These are phyloP conservation scores for Lagerstroemia speciosa DNA, from an alignment of 345 rosid genomes.

Conservation along the genomic window DNA sequence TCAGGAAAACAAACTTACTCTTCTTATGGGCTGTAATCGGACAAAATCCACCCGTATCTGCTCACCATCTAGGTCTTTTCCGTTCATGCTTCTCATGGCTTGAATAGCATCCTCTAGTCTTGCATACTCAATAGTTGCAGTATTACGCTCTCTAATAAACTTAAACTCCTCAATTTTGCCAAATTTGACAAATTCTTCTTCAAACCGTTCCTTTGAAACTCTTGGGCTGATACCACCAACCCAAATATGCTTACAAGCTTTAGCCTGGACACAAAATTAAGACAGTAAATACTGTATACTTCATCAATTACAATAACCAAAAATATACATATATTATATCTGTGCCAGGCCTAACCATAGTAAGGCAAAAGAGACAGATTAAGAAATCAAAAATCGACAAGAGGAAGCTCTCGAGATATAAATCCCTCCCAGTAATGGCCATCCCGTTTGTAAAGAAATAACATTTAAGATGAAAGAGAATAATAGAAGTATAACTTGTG, in stretches of 20 bases:
- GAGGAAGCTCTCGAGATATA: background rate
- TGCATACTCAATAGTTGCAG: slow-evolving; percentile 60
- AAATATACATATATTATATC: background rate
- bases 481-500: background rate
- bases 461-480: background rate
- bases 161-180: slow-evolving; percentile 75
- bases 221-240: slow-evolving; percentile 77
- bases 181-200: slow-evolving; percentile 64
- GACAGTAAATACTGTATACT: background rate
- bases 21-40: slow-evolving; percentile 57
- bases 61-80: slow-evolving; percentile 68
- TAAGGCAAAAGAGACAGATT: background rate
- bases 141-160: slow-evolving; percentile 65
- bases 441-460: background rate
- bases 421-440: background rate
- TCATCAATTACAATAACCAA: background rate
- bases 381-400: background rate
- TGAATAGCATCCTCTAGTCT: slow-evolving; percentile 63
- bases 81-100: slow-evolving; percentile 75
- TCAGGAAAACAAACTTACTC: slow-evolving; percentile 42
- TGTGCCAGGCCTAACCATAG: background rate
- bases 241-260: slow-evolving; percentile 72
- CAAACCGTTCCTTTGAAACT: slow-evolving; percentile 52
- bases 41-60: slow-evolving; percentile 85
- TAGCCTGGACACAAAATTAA: slow-evolving; percentile 48